Evolutionary conservation across 495 filamentous ascomycete genomes (phyloP), one percentile per base, ranked within the genome.

Genomic region (Talaromyces stipitatus): DNA sequence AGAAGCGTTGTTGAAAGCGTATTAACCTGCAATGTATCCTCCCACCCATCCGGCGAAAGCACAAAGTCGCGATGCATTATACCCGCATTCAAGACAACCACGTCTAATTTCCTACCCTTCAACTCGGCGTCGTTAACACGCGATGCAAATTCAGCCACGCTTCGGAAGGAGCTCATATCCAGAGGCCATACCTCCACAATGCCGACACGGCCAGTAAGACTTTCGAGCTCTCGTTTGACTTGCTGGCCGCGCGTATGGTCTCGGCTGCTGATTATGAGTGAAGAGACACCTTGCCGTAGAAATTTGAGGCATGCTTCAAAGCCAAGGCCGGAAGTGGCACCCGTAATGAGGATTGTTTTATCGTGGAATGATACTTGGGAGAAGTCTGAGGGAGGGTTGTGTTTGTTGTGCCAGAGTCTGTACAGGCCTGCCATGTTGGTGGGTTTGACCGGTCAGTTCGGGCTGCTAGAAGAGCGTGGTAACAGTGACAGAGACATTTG

Each of bases 1-100:
- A 88, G 66, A 2, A 87, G 61, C 9, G 75, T 69, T 0, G 82
- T 85, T 3, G 78, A 80, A 3, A 88, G 66, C 0, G 78, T 73
- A 59, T 88, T 86, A 50, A 86, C 78, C 61, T 85, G 80, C 10
- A 86, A 16, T 0, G 68, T 71, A 53, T 75, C 66, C 58, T 88
- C 85, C 70, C 72, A 81, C 2, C 76, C 79, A 18, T 84, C 78
- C 0, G 63, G 29, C 0, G 71, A 71, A 2, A 58, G 33, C 6
- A 55, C 53, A 54, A 69, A 78, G 24, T 66, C 68, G 2, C 65
- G 62, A 53, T 72, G 74, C 64, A 65, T 69, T 7, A 77, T 30
- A 7, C 76, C 77, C 0, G 77, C 77, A 55, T 80, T 80, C 3
- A 80, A 63, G 0, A 80, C 23, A 0, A 68, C 77, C 20, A 78